Conservation (phyloP, 192 early-diverging fungal species). For the Haplosporangium gracile region DNA sequence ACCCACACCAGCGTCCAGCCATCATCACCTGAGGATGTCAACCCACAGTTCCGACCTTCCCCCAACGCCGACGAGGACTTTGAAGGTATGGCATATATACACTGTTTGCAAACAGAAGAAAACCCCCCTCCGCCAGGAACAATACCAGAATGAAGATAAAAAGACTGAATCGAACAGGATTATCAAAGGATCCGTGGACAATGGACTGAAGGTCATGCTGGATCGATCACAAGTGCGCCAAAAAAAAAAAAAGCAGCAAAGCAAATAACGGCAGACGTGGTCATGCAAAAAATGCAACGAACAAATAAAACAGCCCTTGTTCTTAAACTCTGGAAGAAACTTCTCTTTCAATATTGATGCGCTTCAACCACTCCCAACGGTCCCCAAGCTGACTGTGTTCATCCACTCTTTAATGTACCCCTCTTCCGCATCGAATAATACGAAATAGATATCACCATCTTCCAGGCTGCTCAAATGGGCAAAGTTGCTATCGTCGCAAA, state of each 20-base stretch:
- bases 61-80: slow-evolving; percentile 42
- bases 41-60: slow-evolving; percentile 44
- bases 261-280: background rate
- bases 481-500: slow-evolving; percentile 67
- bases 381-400: background rate
- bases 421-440: background rate
- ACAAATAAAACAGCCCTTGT: background rate
- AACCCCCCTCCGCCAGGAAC: background rate
- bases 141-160: background rate
- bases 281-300: background rate
- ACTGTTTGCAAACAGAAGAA: background rate
- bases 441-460: slow-evolving; percentile 62
- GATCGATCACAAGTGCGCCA: background rate
- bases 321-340: background rate
- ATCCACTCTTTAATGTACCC: background rate
- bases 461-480: slow-evolving; percentile 82
- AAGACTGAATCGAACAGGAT: background rate
- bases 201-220: background rate
- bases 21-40: slow-evolving; percentile 32
- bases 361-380: background rate
- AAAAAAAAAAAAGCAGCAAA: background rate
- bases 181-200: background rate
- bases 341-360: background rate
- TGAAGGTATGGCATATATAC: slow-evolving; percentile 20
- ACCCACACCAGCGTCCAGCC: background rate